Evolutionary conservation across 75 land plant species (phyloP).

Genomic region (Azolla pinnata): DNA sequence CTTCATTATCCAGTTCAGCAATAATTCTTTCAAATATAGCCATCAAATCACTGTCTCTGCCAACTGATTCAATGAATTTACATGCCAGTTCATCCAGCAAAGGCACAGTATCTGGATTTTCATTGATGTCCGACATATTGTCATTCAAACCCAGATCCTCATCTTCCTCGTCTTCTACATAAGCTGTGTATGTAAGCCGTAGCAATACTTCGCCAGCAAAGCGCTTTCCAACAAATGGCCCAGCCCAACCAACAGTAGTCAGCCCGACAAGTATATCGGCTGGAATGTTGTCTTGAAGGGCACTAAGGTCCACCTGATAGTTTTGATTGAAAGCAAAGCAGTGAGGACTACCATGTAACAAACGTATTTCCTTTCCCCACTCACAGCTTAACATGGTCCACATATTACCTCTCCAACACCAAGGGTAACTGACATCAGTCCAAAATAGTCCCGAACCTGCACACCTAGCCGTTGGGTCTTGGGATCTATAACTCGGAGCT

Average conservation of each 20-base stretch:
- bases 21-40: background rate
- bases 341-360: too few relatives aligned
- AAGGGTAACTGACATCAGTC: slow-evolving; percentile 50
- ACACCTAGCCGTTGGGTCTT: slow-evolving; percentile 58
- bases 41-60: background rate
- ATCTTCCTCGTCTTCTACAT: slow-evolving; percentile 98
- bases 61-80: background rate
- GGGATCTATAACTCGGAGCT: slow-evolving; percentile 74
- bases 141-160: slow-evolving; percentile 17
- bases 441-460: slow-evolving; percentile 74
- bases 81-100: slow-evolving; percentile 8
- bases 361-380: too few relatives aligned
- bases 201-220: slow-evolving; percentile 70
- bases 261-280: slow-evolving; percentile 58
- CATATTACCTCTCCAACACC: slow-evolving; percentile 67
- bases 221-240: slow-evolving; percentile 45
- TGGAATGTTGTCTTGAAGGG: slow-evolving; percentile 93
- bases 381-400: background rate
- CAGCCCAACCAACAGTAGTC: slow-evolving; percentile 67
- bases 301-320: slow-evolving; percentile 73
- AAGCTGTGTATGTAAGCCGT: slow-evolving; percentile 91
- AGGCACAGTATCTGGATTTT: slow-evolving; percentile 34
- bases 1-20: background rate
- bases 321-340: too few relatives aligned
- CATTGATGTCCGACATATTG: background rate